Base-by-base conservation (phyloP, 1,284 basidiomycete species). In the Trichosporon coremiiforme region DNA sequence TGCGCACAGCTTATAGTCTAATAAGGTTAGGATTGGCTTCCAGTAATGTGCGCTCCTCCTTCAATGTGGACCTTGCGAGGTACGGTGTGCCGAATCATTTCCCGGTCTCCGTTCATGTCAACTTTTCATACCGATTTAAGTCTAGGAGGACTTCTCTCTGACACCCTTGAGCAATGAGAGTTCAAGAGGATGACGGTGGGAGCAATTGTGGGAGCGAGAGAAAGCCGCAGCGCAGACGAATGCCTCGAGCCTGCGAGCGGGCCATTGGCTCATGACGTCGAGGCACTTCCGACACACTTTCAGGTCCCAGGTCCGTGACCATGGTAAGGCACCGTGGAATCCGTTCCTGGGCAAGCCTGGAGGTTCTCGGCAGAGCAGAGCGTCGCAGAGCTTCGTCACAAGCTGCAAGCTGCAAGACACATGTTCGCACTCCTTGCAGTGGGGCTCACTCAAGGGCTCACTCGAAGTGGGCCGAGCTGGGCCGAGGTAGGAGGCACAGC, bases 1-100 rank as follows among this genome's bases (percentile, higher is more conserved):
- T 20, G 45, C 10, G 50, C 20, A 25, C 50, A 53, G 50, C 50
- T 53, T 53, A 53, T 53, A 53, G 50, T 53, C 22, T 53, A 53
- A 22, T 53, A 53, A 53, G 22, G 50, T 53, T 53, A 53, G 50
- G 50, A 53, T 53, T 53, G 50, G 50, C 50, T 53, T 53, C 20
- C 20, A 53, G 41, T 12, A 45, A 45, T 13, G 41, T 10, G 3
- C 36, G 25, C 36, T 4, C 10, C 12, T 38, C 36, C 10, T 38
- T 38, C 13, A 10, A 10, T 38, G 10, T 13, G 36, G 36, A 38
- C 9, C 9, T 38, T 38, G 36, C 10, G 3, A 13, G 36, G 33
- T 13, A 8, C 36, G 12, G 10, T 12, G 12, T 38, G 12, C 36
- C 36, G 36, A 10, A 13, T 10, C 13, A 10, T 38, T 38, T 38